These are phyloP conservation scores for Stropharia rugosoannulata DNA, from an alignment of 768 basidiomycete genomes.

Conservation along the genomic window DNA sequence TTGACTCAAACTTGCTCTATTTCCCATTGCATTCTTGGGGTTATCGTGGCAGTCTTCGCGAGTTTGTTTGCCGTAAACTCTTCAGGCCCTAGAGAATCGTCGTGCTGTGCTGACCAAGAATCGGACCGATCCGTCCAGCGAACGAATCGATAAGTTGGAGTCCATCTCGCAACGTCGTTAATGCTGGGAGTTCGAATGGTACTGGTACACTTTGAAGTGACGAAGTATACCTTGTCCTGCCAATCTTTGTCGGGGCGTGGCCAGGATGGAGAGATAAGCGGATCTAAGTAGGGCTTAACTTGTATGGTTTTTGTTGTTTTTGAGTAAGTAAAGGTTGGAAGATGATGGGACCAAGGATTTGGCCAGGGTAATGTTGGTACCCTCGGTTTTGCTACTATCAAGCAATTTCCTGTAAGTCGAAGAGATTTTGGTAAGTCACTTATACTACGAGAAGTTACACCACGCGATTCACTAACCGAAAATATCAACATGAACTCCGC, in stretches of 20 bases:
- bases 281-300: background rate
- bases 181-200: too few species aligned
- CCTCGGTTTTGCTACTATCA: background rate
- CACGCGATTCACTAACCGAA: too few species aligned
- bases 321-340: slow-evolving; percentile 2
- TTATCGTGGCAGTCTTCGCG: too few species aligned
- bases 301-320: background rate
- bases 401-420: background rate
- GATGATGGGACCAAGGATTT: slow-evolving; percentile 6
- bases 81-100: background rate
- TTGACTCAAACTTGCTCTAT: background rate
- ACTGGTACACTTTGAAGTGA: background rate
- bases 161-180: background rate
- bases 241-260: slow-evolving; percentile 7
- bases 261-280: slow-evolving; percentile 1
- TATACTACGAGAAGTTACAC: background rate
- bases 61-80: too few species aligned
- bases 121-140: background rate
- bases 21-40: background rate
- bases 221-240: slow-evolving; percentile 8
- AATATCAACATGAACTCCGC: too few species aligned
- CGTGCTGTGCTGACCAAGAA: background rate
- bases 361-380: slow-evolving; percentile 1
- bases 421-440: background rate
- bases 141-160: background rate